Evolutionary conservation across 192 early-diverging fungal species (phyloP), one percentile per base, ranked within the genome.

Genomic region (Podila minutissima): DNA sequence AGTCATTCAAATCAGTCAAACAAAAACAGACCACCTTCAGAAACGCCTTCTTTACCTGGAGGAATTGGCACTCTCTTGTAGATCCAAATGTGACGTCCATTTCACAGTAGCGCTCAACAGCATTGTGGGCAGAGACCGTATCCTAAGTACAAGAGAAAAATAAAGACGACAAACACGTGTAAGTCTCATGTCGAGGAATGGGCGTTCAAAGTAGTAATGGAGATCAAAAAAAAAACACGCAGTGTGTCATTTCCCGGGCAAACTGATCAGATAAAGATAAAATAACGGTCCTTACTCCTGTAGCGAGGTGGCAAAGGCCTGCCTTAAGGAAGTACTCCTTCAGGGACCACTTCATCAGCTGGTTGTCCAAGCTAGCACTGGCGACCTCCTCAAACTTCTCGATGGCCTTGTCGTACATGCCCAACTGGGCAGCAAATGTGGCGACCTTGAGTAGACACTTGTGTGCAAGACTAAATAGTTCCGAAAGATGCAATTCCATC

Each of bases 271-370:
- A 24, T 35, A 69, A 37, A 49, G 22, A 64, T 28, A 46, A 69
- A 69, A 64, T 53, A 20, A 35, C 49, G 19, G 10, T 29, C 63
- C 85, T 70, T 86, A 94, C 92, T 58, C 87, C 87, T 49, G 92
- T 89, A 66, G 93, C 94, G 58, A 99, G 85, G 66, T 94, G 90
- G 74, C 97, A 99, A 64, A 99, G 81, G 20, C 93, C 96, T 15
- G 97, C 95, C 83, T 99, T 99, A 82, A 99, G 88, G 68, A 99
- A 94, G 87, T 98, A 97, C 65, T 99, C 97, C 66, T 96, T 94
- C 29, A 99, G 83, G 22, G 96, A 97, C 94, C 96, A 99, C 82
- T 96, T 95, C 61, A 96, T 94, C 31, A 99, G 87, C 63, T 93
- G 90, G 82, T 96, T 95, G 82, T 97, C 96, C 75, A 98, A 72